Evolutionary conservation across 352 stramenopile species (phyloP).

Genomic region (Saprolegnia parasitica): DNA sequence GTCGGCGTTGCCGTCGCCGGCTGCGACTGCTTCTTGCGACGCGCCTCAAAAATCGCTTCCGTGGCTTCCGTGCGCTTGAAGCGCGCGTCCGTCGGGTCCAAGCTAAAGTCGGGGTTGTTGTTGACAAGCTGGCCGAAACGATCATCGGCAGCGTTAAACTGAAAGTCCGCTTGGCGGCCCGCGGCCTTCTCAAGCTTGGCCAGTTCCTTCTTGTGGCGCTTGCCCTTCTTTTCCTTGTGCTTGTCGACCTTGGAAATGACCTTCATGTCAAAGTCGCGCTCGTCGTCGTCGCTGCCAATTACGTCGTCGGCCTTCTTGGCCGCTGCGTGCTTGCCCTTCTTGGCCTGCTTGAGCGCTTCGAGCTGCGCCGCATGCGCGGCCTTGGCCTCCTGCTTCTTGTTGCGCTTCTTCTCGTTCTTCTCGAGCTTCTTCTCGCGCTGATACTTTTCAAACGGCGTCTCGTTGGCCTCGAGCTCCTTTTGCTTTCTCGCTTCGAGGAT

Average conservation of each 20-base stretch:
- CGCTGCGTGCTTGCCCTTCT: conserved; percentile 31
- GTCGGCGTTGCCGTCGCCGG: conserved; percentile 13
- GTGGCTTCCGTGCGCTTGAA: conserved; percentile 80
- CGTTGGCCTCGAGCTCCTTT: conserved; percentile 66
- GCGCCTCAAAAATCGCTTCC: conserved; percentile 71
- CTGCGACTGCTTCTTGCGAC: conserved; percentile 45
- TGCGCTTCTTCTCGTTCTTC: conserved; percentile 79
- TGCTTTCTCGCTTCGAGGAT: conserved; percentile 72
- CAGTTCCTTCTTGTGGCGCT: conserved; percentile 71
- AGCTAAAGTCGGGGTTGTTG: conserved; percentile 69
- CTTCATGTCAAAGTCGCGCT: conserved; percentile 85
- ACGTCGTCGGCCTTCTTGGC: conserved; percentile 29
- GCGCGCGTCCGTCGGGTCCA: conserved; percentile 79
- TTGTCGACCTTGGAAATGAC: conserved; percentile 71
- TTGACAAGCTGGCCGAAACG: conserved; percentile 74
- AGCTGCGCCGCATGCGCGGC: conserved; percentile 56
- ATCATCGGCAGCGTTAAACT: conserved; percentile 65
- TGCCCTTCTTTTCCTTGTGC: conserved; percentile 64
- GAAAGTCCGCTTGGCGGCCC: conserved; percentile 68
- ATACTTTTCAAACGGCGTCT: conserved; percentile 82
- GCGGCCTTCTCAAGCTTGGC: conserved; percentile 60
- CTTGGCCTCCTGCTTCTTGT: conserved; percentile 66
- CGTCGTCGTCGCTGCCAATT: conserved; percentile 37
- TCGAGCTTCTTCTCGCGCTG: conserved; percentile 80
- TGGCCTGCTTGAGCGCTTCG: conserved; percentile 39